Base-by-base conservation (phyloP, 202 grass and related monocot genomes). In the Digitaria exilis region DNA sequence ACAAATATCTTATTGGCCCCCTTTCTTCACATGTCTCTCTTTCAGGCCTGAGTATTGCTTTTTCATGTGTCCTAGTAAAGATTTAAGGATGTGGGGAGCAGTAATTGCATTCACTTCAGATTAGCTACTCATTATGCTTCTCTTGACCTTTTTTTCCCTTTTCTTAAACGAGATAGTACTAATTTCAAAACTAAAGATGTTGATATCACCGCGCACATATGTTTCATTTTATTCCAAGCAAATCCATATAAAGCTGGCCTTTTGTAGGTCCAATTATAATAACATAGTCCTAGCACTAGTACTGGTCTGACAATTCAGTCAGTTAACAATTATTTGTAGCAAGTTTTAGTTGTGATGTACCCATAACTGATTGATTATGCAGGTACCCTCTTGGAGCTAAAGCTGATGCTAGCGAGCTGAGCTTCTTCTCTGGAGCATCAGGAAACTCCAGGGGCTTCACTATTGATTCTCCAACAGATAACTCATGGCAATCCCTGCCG, bases 361-460 rank as follows among this genome's bases (percentile, higher is more conserved):
- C 43, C 26, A 29, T 76, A 84, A 61, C 17, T 28, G 18, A 21
- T 44, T 77, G 17, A 71, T 18, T 44, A 60, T 80, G 61, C 88
- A 97, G 95, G 87, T 97, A 92, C 81, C 80, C 87, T 41, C 73
- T 86, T 81, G 92, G 89, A 79, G 88, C 29, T 80, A 94, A 94
- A 86, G 18, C 71, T 16, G 94, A 87, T 69, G 81, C 81, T 72
- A 76, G 88, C 11, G 92, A 93, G 57, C 88, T 89, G 77, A 90
- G 85, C 84, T 97, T 97, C 89, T 89, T 90, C 70, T 92, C 93
- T 16, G 93, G 90, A 86, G 71, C 81, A 72, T 94, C 93, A 84
- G 87, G 85, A 85, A 92, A 86, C 65, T 56, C 78, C 71, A 92
- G 82, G 82, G 84, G 82, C 30, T 84, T 88, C 62, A 66, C 82